Evolutionary conservation across 2,329 filamentous ascomycete species (phyloP).

Genomic region (Colletotrichum tabaci): DNA sequence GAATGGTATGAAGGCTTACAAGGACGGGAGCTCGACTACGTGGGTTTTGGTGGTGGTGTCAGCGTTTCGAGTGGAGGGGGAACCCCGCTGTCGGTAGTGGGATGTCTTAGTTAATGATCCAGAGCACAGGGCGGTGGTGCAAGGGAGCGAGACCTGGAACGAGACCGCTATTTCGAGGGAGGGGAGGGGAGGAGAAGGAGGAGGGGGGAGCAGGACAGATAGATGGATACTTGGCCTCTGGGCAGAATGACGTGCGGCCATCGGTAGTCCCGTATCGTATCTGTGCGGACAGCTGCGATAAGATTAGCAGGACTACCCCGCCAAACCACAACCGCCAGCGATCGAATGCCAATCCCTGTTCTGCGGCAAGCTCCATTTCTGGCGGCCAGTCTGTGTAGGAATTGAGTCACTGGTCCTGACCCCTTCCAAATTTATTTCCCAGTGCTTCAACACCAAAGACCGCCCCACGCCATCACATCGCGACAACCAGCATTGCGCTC

Average conservation of each 20-base stretch:
- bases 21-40: constrained; percentile 39
- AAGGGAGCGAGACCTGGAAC: background rate
- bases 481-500: background rate
- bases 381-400: constrained; percentile 2
- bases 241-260: background rate
- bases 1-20: constrained; percentile 36
- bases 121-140: constrained; percentile 31
- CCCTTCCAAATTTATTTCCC: constrained; percentile 32
- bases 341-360: background rate
- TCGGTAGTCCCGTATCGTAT: constrained; percentile 28
- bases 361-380: constrained; percentile 30
- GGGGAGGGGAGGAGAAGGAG: no score
- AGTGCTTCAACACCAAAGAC: constrained; percentile 22
- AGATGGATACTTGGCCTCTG: constrained; percentile 8
- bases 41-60: constrained; percentile 28
- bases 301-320: constrained; percentile 33
- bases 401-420: constrained; percentile 37
- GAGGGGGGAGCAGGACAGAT: background rate
- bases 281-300: background rate
- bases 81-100: constrained; percentile 39
- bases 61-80: constrained; percentile 40
- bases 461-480: background rate
- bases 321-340: constrained; percentile 39
- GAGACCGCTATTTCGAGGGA: constrained; percentile 24
- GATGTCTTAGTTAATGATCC: constrained; percentile 21